These are phyloP conservation scores for Aspergillus leporis DNA, from an alignment of 495 filamentous ascomycete genomes.

Conservation along the genomic window DNA sequence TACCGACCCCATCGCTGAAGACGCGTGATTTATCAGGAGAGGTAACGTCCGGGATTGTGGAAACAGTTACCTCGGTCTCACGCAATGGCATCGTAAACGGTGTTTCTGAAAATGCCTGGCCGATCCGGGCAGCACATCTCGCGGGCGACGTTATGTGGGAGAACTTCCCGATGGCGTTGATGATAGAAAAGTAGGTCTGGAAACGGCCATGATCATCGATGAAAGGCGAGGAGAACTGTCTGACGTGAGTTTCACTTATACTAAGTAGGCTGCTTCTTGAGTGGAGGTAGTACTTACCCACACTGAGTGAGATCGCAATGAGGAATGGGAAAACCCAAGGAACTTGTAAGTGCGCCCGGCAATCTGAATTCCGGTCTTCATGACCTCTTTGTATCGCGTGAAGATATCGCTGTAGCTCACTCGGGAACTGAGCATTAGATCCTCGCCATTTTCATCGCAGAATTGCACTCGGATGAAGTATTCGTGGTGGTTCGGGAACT, in stretches of 20 bases:
- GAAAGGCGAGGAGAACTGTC: conserved; percentile 67
- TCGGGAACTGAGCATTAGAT: conserved; percentile 55
- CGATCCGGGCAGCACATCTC: conserved; percentile 77
- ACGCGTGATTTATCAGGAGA: conserved; percentile 40
- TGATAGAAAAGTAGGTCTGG: conserved; percentile 52
- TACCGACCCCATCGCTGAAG: conserved; percentile 81
- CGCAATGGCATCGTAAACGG: conserved; percentile 40
- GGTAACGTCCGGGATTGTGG: conserved; percentile 43
- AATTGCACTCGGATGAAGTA: conserved; percentile 73
- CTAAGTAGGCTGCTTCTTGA: not conserved
- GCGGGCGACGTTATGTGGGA: conserved; percentile 62
- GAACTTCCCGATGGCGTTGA: conserved; percentile 67
- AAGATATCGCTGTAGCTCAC: conserved; percentile 54
- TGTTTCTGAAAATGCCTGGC: conserved; percentile 82
- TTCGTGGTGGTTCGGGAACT: conserved; percentile 61
- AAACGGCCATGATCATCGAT: conserved; percentile 36
- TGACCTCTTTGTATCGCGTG: conserved; percentile 56
- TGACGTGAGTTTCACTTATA: not conserved
- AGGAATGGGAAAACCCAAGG: conserved; percentile 81
- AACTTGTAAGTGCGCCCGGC: conserved; percentile 66
- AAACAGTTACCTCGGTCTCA: conserved; percentile 18
- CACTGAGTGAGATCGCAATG: conserved; percentile 63
- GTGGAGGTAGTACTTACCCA: conserved; percentile 36
- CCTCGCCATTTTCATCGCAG: conserved; percentile 69
- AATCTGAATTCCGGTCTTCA: conserved; percentile 58